Evolutionary conservation across 1,139 yeast species (phyloP), one percentile per base, ranked within the genome.

Genomic region (Suhomyces panamericanus): DNA sequence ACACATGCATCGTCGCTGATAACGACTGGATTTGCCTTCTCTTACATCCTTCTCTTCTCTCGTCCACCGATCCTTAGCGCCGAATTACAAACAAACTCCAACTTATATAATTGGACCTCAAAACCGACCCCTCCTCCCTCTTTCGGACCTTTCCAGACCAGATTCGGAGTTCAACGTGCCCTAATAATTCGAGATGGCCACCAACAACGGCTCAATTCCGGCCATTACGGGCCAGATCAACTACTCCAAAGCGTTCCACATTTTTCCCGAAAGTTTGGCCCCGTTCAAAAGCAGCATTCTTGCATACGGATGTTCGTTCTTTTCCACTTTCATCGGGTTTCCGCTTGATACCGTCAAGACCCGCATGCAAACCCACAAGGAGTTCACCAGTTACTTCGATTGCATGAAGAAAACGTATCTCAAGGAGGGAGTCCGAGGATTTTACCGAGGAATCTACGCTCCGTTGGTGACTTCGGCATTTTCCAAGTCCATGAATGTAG

Each of bases 311-410:
- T 76, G 95, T 1, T 84, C 95, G 0, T 64, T 85, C 41, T 65
- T 79, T 12, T 78, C 93, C 12, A 85, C 91, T 0, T 73, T 81
- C 6, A 74, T 81, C n/a, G 95, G 95, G 9, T 88, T 83, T 58
- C 96, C 96, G 0, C 63, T 89, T 40, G 96, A 89, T 60, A 85
- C 95, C 10, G 74, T 89, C 46, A 89, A 89, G 62, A 87, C 95
- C 0, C 67, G 96, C 51, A 83, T 87, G 80, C 96, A 89, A 61
- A 85, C 96, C 0, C 86, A 87, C 62, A 63, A 63, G 42, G 74
- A 77, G 38, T 87, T 80, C 63, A 67, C 69, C 11, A 74, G 80
- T 38, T 77, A 84, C 38, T 63, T 73, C 50, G 82, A 81, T 46
- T 88, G 96, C 59, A 67, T 85, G 13, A 59, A 59, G 29, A 69